These are phyloP conservation scores for Acer negundo DNA, from an alignment of 345 rosid species.

Conservation along the genomic window DNA sequence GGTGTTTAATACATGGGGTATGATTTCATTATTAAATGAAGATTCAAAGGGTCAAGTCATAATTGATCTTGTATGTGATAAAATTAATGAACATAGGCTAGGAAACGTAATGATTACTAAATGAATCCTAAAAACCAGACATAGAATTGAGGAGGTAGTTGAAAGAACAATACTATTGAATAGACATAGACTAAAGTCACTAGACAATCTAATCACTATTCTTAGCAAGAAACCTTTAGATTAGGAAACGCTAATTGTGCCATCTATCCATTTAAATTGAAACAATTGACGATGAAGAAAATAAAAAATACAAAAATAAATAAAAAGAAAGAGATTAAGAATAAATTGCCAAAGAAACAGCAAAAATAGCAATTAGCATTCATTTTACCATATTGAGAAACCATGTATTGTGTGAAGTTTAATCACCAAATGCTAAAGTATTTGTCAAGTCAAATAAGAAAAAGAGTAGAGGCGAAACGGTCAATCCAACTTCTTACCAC, in stretches of 20 bases:
- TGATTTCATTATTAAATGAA: not conserved
- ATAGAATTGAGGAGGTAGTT: not conserved
- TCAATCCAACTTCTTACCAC: not conserved
- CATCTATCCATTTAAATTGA: not conserved
- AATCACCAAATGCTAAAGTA: not conserved
- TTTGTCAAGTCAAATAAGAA: not conserved
- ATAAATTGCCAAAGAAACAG: not conserved
- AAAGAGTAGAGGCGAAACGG: not conserved
- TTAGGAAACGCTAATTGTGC: not conserved
- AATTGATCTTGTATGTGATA: not conserved
- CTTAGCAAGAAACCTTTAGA: not conserved
- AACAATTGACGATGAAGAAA: not conserved
- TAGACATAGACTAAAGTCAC: too few species aligned
- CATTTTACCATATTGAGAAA: not conserved
- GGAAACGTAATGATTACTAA: not conserved
- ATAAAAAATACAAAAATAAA: too few species aligned
- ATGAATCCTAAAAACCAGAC: not conserved
- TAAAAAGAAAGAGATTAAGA: not conserved
- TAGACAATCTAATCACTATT: not conserved
- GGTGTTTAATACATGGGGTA: not conserved
- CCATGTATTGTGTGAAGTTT: too few species aligned
- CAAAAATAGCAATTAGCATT: not conserved
- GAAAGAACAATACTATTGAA: not conserved
- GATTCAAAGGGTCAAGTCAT: not conserved
- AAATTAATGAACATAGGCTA: not conserved